A percentile compares a stretch with the other conserved stretches of the same genome.
These are phyloP conservation scores for Discostella stelligera DNA, from an alignment of 352 stramenopile genomes.

Conservation along the genomic window DNA sequence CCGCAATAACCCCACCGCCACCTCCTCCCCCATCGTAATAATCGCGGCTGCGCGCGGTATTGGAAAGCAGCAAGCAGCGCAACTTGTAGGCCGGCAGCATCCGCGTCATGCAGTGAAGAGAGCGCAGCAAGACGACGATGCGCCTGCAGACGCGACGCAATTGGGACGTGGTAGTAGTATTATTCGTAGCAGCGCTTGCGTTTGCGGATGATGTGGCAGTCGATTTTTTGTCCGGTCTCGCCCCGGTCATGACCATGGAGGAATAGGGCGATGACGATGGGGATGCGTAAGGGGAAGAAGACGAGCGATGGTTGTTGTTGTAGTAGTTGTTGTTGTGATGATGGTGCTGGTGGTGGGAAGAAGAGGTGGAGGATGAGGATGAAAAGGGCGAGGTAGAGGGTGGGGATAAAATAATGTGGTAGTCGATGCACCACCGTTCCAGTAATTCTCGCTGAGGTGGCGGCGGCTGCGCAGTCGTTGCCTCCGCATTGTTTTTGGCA, in stretches of 20 bases:
- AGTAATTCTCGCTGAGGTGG: slow-evolving; percentile 60
- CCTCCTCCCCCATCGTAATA: too few species aligned
- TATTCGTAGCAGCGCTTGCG: neutral
- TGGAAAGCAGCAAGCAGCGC: slow-evolving; percentile 17
- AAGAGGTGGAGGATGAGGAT: slow-evolving; percentile 9
- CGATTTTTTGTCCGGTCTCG: neutral
- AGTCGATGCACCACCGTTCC: slow-evolving; percentile 81
- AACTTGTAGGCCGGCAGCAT: slow-evolving; percentile 68
- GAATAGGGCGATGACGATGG: neutral
- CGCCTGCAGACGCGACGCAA: slow-evolving; percentile 62
- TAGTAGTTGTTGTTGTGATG: too few species aligned
- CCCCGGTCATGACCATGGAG: slow-evolving; percentile 8
- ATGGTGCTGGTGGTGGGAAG: neutral
- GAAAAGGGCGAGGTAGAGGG: neutral
- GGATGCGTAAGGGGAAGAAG: slow-evolving; percentile 12
- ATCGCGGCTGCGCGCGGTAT: neutral
- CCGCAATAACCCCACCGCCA: neutral
- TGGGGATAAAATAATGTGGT: slow-evolving; percentile 23
- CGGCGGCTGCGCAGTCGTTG: neutral
- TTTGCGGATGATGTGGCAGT: neutral
- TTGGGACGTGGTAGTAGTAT: slow-evolving; percentile 21
- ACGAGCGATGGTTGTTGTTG: slow-evolving; percentile 1
- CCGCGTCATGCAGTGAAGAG: slow-evolving; percentile 60
- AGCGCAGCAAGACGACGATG: slow-evolving; percentile 68
- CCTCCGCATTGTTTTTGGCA: neutral